Percentiles rank a stretch among this genome's conserved stretches.
These are phyloP conservation scores for Starmera dryadoides DNA, from an alignment of 805 yeast species.

Conservation along the genomic window DNA sequence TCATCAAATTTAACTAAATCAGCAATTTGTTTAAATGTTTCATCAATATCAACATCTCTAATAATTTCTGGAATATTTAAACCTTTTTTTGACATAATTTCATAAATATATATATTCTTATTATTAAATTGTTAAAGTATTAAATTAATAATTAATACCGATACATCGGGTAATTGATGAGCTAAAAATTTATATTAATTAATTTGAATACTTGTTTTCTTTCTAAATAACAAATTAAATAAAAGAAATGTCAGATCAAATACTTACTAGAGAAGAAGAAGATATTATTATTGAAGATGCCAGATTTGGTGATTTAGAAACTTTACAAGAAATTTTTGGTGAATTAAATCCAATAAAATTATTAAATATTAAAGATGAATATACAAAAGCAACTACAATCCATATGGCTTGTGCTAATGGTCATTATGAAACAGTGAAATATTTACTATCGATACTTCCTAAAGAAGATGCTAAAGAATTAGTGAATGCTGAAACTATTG, in stretches of 20 bases:
- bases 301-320: conserved; percentile 80
- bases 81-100: conserved; percentile 7
- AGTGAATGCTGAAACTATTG: conserved; percentile 53
- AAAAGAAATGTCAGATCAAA: conserved; percentile 13
- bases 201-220: no score
- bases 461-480: conserved; percentile 36
- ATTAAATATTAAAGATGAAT: conserved; percentile 50
- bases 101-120: no score
- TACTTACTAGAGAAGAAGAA: conserved; percentile 61
- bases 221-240: no score
- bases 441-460: conserved; percentile 42
- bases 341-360: conserved; percentile 40
- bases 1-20: conserved; percentile 15
- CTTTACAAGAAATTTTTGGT: conserved; percentile 59
- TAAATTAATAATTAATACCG: neutral
- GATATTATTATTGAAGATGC: conserved; percentile 80
- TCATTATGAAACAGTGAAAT: conserved; percentile 60
- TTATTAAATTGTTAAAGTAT: neutral
- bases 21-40: conserved; percentile 19
- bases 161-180: neutral
- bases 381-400: conserved; percentile 63
- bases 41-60: conserved; percentile 26
- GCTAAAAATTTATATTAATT: neutral
- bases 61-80: conserved; percentile 24
- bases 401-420: conserved; percentile 98